Conservation (phyloP, 2,329 filamentous ascomycete genomes). For the Hirsutella thompsonii region DNA sequence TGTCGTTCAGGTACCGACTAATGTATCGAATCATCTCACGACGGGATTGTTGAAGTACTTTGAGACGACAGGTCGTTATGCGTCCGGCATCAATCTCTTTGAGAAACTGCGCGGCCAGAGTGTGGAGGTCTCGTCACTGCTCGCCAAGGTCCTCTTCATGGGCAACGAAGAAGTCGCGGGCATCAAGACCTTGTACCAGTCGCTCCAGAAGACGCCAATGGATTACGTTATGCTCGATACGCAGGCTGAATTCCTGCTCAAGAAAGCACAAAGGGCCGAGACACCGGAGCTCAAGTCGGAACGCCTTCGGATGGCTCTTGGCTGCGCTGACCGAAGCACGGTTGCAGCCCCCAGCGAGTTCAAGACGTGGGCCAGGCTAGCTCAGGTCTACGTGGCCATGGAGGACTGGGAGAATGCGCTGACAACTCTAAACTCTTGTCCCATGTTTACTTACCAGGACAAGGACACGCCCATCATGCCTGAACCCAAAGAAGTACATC, state of each 20-base stretch:
- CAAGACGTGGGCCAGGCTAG: slow-evolving; percentile 86
- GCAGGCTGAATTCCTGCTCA: slow-evolving; percentile 82
- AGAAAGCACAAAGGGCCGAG: slow-evolving; percentile 54
- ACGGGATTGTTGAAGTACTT: slow-evolving; percentile 92
- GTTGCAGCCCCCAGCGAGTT: slow-evolving; percentile 95
- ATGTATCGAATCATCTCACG: slow-evolving; percentile 90
- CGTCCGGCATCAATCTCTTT: slow-evolving; percentile 94
- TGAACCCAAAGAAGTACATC: slow-evolving; percentile 73
- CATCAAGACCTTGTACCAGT: slow-evolving; percentile 74
- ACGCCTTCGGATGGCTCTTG: slow-evolving; percentile 73
- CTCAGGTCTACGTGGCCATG: slow-evolving; percentile 84
- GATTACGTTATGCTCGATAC: slow-evolving; percentile 94
- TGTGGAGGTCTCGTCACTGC: slow-evolving; percentile 82
- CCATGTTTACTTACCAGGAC: slow-evolving; percentile 99
- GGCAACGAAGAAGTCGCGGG: slow-evolving; percentile 97
- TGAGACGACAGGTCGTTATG: slow-evolving; percentile 83
- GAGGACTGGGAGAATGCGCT: slow-evolving; percentile 96
- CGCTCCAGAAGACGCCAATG: slow-evolving; percentile 86
- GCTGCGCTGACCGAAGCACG: slow-evolving; percentile 88
- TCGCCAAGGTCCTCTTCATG: slow-evolving; percentile 84
- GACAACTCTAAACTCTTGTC: slow-evolving; percentile 91
- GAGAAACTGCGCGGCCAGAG: slow-evolving; percentile 88
- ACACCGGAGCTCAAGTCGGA: slow-evolving; percentile 44
- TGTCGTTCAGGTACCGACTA: slow-evolving; percentile 92
- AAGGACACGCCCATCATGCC: slow-evolving; percentile 94